Conservation (phyloP, 495 filamentous ascomycete genomes). For the Rhizodiscina lignyota region DNA sequence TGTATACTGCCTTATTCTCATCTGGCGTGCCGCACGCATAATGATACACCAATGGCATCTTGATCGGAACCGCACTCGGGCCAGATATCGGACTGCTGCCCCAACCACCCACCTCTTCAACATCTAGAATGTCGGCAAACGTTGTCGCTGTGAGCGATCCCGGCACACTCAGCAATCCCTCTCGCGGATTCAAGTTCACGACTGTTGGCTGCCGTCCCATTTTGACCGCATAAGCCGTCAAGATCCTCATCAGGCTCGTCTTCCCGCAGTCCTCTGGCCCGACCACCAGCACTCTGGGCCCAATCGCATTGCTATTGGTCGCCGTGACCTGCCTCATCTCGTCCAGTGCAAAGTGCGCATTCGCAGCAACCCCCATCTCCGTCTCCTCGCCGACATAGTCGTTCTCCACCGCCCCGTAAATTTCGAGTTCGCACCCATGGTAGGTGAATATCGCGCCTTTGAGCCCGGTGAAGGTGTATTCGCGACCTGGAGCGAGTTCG, state of each 20-base stretch:
- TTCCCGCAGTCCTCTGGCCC: conserved; percentile 74
- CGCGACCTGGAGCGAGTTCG: conserved; percentile 66
- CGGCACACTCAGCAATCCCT: conserved; percentile 73
- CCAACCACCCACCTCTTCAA: conserved; percentile 60
- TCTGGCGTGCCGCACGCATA: conserved; percentile 57
- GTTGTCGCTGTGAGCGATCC: conserved; percentile 71
- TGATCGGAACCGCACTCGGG: conserved; percentile 73
- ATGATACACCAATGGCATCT: conserved; percentile 83
- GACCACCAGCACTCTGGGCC: conserved; percentile 70
- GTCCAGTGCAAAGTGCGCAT: conserved; percentile 76
- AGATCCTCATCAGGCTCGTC: conserved; percentile 63
- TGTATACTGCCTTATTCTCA: conserved; percentile 49
- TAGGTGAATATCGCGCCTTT: conserved; percentile 84
- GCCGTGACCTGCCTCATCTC: conserved; percentile 37
- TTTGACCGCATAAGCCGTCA: conserved; percentile 68
- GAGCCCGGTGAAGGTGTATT: conserved; percentile 66
- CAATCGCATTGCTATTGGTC: conserved; percentile 21
- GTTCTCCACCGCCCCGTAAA: conserved; percentile 46
- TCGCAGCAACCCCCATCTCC: conserved; percentile 64
- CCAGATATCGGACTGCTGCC: conserved; percentile 83
- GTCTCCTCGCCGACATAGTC: conserved; percentile 76
- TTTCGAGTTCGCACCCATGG: conserved; percentile 72
- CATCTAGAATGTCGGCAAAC: conserved; percentile 71
- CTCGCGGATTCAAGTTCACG: conserved; percentile 71
- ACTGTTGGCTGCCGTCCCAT: conserved; percentile 62